Evolutionary conservation across 2,329 filamentous ascomycete genomes (phyloP).

Genomic region (Tothia fuscella): DNA sequence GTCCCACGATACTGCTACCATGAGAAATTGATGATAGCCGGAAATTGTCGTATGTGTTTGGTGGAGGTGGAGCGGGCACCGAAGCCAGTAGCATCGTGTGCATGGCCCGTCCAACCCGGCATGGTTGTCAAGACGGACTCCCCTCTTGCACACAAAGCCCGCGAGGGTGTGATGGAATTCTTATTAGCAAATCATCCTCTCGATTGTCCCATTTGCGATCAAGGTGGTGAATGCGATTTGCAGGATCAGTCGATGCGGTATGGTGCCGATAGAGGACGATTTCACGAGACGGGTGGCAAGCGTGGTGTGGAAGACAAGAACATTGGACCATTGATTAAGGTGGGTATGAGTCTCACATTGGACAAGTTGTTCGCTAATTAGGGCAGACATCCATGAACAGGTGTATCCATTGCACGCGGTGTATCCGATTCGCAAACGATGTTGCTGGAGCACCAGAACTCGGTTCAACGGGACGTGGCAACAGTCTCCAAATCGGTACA

Average conservation of each 20-base stretch:
- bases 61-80: slow-evolving; percentile 95
- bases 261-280: slow-evolving; percentile 86
- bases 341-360: slow-evolving; percentile 16
- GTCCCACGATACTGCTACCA: slow-evolving; percentile 98
- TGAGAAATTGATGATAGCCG: slow-evolving; percentile 98
- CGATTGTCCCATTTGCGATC: slow-evolving; percentile 95
- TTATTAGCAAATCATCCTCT: slow-evolving; percentile 90
- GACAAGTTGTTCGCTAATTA: slow-evolving; percentile 17
- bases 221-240: slow-evolving; percentile 96
- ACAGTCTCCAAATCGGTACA: slow-evolving; percentile 95
- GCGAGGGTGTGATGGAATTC: slow-evolving; percentile 99
- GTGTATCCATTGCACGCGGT: slow-evolving; percentile 98
- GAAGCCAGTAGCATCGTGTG: slow-evolving; percentile 95
- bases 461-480: slow-evolving; percentile 87
- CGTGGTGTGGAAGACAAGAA: slow-evolving; percentile 99
- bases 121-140: slow-evolving; percentile 99
- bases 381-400: slow-evolving; percentile 89
- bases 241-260: slow-evolving; percentile 99
- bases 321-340: slow-evolving; percentile 90
- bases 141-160: slow-evolving; percentile 88
- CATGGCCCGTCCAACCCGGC: slow-evolving; percentile 95
- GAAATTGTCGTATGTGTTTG: slow-evolving; percentile 99
- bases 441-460: slow-evolving; percentile 91
- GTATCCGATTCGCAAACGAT: slow-evolving; percentile 95
- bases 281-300: slow-evolving; percentile 93